These are phyloP conservation scores for Nepenthes alata DNA, from an alignment of 179 eudicot species.

Conservation along the genomic window DNA sequence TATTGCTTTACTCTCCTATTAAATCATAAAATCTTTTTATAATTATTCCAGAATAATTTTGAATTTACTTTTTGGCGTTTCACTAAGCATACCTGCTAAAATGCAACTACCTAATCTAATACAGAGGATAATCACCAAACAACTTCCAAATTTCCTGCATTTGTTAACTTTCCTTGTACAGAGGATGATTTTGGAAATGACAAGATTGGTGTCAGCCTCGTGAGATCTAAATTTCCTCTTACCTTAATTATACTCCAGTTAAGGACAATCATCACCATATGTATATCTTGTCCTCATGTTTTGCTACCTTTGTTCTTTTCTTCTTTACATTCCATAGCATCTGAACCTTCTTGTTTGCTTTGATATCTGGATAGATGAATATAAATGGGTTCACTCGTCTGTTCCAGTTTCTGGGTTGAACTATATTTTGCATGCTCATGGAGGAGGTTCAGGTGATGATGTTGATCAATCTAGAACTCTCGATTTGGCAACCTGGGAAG, in stretches of 20 bases:
- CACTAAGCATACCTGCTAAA: neutral
- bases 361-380: constrained; percentile 11
- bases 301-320: neutral
- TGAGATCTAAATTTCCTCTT: constrained; percentile 14
- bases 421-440: constrained; percentile 16
- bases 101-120: constrained; percentile 3
- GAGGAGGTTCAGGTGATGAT: constrained; percentile 12
- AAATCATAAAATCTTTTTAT: no score
- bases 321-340: neutral
- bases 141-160: constrained; percentile 24
- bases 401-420: constrained; percentile 14
- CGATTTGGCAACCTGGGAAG: constrained; percentile 37
- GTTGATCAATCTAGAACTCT: constrained; percentile 18
- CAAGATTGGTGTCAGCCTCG: constrained; percentile 11
- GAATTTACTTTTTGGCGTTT: no score
- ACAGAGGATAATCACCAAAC: constrained; percentile 34
- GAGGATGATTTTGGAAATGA: constrained; percentile 13
- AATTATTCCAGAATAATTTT: no score
- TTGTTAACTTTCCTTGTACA: constrained; percentile 15
- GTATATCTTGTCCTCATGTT: no score
- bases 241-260: constrained; percentile 7
- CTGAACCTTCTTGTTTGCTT: neutral
- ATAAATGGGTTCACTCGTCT: constrained; percentile 16
- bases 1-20: no score
- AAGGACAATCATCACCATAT: no score